These are phyloP conservation scores for Dictyophora rubrovolvata DNA, from an alignment of 768 basidiomycete genomes.

Conservation along the genomic window DNA sequence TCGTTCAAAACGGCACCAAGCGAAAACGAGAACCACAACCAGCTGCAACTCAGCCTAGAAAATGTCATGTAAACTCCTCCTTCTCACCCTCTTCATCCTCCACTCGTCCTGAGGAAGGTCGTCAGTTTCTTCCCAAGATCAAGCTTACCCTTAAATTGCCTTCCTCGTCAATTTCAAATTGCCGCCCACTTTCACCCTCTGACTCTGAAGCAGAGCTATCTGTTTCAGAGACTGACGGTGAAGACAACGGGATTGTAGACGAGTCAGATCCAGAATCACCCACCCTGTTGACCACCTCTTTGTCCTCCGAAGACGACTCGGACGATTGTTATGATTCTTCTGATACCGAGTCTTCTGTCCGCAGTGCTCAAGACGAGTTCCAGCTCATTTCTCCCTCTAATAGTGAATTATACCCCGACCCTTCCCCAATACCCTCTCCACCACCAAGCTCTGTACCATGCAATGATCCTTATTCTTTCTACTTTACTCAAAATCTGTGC, in stretches of 20 bases:
- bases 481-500: neutral
- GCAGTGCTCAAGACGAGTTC: neutral
- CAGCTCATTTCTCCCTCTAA: neutral
- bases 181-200: neutral
- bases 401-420: neutral
- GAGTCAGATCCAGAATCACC: neutral
- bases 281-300: neutral
- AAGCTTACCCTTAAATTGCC: neutral
- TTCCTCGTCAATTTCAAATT: neutral
- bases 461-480: neutral
- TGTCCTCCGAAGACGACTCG: neutral
- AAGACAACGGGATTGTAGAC: neutral
- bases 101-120: neutral
- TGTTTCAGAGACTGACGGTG: neutral
- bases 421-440: neutral
- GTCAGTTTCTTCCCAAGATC: neutral
- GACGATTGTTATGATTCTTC: neutral
- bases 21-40: conserved; percentile 20
- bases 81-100: neutral
- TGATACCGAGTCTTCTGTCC: neutral
- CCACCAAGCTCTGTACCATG: neutral
- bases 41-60: neutral
- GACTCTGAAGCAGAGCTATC: neutral
- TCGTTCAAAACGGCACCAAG: conserved; percentile 16
- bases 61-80: neutral